These are phyloP conservation scores for Datura wrightii DNA, from an alignment of 257 asterid species.

Conservation along the genomic window DNA sequence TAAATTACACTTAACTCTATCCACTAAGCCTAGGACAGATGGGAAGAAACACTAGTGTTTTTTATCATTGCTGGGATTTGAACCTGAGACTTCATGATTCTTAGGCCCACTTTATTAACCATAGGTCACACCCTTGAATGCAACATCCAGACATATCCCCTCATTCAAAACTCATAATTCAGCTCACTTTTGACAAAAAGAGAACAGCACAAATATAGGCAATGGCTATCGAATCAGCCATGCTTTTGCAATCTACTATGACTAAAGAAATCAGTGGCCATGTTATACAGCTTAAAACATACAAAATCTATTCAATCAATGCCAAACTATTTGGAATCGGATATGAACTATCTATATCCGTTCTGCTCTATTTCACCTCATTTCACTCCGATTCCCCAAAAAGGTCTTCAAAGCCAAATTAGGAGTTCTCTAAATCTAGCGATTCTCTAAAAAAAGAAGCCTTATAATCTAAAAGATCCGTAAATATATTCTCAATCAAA, in stretches of 20 bases:
- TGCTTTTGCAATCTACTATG: not conserved
- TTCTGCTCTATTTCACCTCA: not conserved
- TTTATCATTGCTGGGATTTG: no score
- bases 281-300: not conserved
- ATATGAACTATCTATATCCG: not conserved
- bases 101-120: no score
- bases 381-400: not conserved
- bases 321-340: not conserved
- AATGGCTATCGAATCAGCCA: not conserved
- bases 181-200: not conserved
- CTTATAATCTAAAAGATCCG: not conserved
- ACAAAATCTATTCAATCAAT: not conserved
- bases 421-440: not conserved
- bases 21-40: no score
- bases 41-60: no score
- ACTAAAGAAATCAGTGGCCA: not conserved
- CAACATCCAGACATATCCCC: no score
- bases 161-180: not conserved
- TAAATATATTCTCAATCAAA: conserved; percentile 5
- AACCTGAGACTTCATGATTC: no score
- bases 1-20: not conserved
- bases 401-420: not conserved
- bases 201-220: not conserved
- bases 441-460: not conserved
- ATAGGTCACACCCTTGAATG: no score